Conservation (phyloP, 306 rosid genomes). For the Quercus bicolor region DNA sequence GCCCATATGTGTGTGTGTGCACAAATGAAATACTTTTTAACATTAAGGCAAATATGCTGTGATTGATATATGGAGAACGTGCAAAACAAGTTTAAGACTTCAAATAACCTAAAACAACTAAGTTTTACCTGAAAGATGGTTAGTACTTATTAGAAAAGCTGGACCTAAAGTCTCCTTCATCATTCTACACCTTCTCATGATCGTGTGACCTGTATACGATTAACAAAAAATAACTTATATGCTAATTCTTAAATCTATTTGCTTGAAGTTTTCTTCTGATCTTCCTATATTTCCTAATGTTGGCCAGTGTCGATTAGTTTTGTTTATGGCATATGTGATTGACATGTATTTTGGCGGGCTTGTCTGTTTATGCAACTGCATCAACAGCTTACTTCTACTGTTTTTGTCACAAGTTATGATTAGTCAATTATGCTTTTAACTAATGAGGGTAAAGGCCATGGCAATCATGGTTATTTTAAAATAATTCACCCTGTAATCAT, state of each 20-base stretch:
- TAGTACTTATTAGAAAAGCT: not conserved
- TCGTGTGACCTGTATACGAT: not conserved
- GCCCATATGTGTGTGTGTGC: too few relatives aligned
- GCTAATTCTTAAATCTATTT: not conserved
- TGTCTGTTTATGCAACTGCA: not conserved
- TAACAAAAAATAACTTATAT: not conserved
- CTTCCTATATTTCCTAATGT: not conserved
- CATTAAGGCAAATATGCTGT: not conserved
- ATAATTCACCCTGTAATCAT: too few relatives aligned
- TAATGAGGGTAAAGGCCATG: not conserved
- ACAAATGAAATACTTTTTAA: not conserved
- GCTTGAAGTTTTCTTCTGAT: not conserved
- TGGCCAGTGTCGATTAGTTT: not conserved
- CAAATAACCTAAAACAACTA: not conserved
- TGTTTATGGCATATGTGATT: not conserved
- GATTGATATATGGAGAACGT: not conserved
- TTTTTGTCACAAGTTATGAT: not conserved
- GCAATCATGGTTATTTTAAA: not conserved
- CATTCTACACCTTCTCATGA: not conserved
- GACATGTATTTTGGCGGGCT: not conserved
- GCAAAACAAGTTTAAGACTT: not conserved
- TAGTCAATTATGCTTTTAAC: not conserved
- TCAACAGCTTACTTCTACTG: not conserved
- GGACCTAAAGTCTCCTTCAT: not conserved
- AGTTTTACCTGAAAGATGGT: too few relatives aligned